Base-by-base conservation (phyloP, 2,329 filamentous ascomycete genomes). In the Clonostachys sp. region DNA sequence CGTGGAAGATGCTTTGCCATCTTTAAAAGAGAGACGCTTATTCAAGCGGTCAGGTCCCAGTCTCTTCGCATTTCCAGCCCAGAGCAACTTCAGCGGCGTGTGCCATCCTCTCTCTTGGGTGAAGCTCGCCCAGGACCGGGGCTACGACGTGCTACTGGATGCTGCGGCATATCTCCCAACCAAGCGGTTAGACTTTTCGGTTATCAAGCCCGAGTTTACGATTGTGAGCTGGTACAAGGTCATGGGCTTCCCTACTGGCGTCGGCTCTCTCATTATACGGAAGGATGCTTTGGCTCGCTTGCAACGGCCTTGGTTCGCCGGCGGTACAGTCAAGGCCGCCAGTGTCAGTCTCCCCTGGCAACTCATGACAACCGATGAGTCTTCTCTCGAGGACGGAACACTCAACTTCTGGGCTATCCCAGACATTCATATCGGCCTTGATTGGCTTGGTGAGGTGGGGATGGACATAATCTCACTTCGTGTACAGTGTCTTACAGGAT, bases 81-180 rank as follows among this genome's bases (percentile, higher is more conserved):
- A 74, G 53, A 71, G 66, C 50, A 74, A 74, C 52, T 72, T 73
- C 47, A 66, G 58, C 44, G 70, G 71, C 34, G 68, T 70, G 4
- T 64, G 64, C 0, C 70, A 73, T 41, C 66, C 69, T 13, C 57
- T 73, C 1, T 53, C 55, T 0, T 71, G 66, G 66, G 52, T 69
- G 1, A 39, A 45, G 2, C 48, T 60, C 14, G 68, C 67, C 3
- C 68, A 71, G 50, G 45, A 53, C 5, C 53, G 55, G 9, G 67
- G 68, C 18, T 72, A 66, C 45, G 65, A 70, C 46, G 68, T 72
- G 3, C 55, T 70, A 8, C 59, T 71, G 4, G 68, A 71, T 46
- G 64, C 64, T 0, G 68, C 68, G 1, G 67, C 68, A 1, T 71
- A 65, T 48, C 50, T 72, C 2, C 66, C 68, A 2, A 71, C 67